Evolutionary conservation across 768 basidiomycete genomes (phyloP), one percentile per base, ranked within the genome.

Genomic region (Trametes sanguinea): DNA sequence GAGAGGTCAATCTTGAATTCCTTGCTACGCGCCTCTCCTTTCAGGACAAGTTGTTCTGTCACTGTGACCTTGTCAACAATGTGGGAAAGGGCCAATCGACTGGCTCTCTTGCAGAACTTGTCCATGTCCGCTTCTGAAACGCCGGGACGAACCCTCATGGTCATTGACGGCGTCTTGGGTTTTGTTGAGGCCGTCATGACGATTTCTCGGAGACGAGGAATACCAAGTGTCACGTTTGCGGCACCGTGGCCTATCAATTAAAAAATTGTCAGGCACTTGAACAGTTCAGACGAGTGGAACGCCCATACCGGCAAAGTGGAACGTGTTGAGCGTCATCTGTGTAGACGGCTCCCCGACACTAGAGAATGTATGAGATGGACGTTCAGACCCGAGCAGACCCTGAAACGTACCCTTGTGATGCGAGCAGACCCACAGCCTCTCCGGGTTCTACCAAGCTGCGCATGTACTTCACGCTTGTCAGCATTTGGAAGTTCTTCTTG

Each of bases 291-390:
- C 40, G 30, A 27, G 10, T 27, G 39, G 32, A 42, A 50, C 61
- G 64, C 40, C 71, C 83, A 69, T 74, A 87, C 94, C 96, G 67
- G 97, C 97, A 70, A 99, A 95, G 79, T 99, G 97, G 85, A 99
- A 99, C 11, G 97, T 99, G 73, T 99, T 99, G 65, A 99, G 78
- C 8, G 97, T 99, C 97, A 99, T 99, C 74, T 99, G 97, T 0
- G 97, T 99, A 14, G 97, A 99, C 4, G 97, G 97, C 74, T 99
- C 97, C 54, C 97, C 97, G 45, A 99, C 86, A 77, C 97, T 98
- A 62, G 13, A 4, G 10, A 10, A 54, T 11, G 35, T 0, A 16
- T 59, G 17, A 46, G 47, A 32, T 14, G 51, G 30, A n/a, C 6
- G 45, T 16, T 32, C 11, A 22, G 17, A 32, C 9, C 14, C 53